Percentiles rank a stretch among this genome's conserved stretches.
These are phyloP conservation scores for Phytophthora pseudosyringae DNA, from an alignment of 352 stramenopile genomes.

Conservation along the genomic window DNA sequence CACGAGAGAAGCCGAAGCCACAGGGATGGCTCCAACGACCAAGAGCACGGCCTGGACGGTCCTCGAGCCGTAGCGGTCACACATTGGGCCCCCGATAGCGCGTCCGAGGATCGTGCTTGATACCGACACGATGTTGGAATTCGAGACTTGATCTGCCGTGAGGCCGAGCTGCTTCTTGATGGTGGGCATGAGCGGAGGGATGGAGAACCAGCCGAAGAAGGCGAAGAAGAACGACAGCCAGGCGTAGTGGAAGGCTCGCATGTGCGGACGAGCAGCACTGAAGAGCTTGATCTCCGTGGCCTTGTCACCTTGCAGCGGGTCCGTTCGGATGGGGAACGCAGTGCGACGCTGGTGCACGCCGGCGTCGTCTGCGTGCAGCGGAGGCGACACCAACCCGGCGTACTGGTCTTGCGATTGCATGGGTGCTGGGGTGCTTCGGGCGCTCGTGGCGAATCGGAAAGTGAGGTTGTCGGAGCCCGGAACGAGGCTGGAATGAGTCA, in stretches of 20 bases:
- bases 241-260: slow-evolving; percentile 93
- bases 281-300: slow-evolving; percentile 43
- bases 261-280: slow-evolving; percentile 79
- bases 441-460: slow-evolving; percentile 27
- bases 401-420: slow-evolving; percentile 28
- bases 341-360: slow-evolving; percentile 51
- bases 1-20: slow-evolving; percentile 84
- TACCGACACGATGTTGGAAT: slow-evolving; percentile 92
- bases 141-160: slow-evolving; percentile 84
- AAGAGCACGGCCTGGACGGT: slow-evolving; percentile 84
- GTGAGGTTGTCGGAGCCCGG: slow-evolving; percentile 14
- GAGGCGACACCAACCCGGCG: slow-evolving; percentile 18
- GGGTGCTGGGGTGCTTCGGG: slow-evolving; percentile 3
- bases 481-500: slow-evolving; percentile 15
- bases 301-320: slow-evolving; percentile 44
- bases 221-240: slow-evolving; percentile 95
- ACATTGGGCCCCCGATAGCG: slow-evolving; percentile 91
- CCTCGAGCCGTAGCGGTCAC: slow-evolving; percentile 92
- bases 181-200: slow-evolving; percentile 92
- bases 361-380: slow-evolving; percentile 41
- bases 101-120: slow-evolving; percentile 91
- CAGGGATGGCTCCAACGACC: slow-evolving; percentile 80
- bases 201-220: slow-evolving; percentile 96
- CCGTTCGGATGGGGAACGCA: slow-evolving; percentile 43
- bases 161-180: slow-evolving; percentile 90